Evolutionary conservation across 371 early-diverging fungal genomes (phyloP), one percentile per base, ranked within the genome.

Genomic region (Fennellomyces sp.): DNA sequence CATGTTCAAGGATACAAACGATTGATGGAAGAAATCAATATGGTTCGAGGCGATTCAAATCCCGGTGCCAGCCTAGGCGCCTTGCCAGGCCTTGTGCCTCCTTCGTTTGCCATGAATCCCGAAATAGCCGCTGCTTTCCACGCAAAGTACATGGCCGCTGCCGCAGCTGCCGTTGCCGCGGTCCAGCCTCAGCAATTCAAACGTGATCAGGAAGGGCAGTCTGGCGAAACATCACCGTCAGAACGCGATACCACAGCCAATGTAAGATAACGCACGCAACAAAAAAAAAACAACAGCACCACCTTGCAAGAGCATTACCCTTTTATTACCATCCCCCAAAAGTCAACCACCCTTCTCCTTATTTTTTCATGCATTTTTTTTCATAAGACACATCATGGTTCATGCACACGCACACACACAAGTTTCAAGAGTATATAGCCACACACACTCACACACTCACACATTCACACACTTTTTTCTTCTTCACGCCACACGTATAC

Each of bases 1-100:
- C 86, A 85, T 53, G 81, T 87, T 19, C 88, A 88, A 58, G 92
- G 90, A 27, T 94, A 94, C 72, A 89, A 89, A 65, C 81, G 91
- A 12, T 73, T 95, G 13, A 52, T 90, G 66, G 94, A 95, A 61
- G 94, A 95, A 67, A 76, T 92, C 49, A 77, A 73, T 33, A 71
- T 75, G 70, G 76, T 78, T 23, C 69, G 75, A 69, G 65, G 67
- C 8, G 81, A 81, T 57, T 74, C 75, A 2, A 70, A 66, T 42
- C 78, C 80, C 10, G 73, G 72, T 2, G 68, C 73, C 7, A 74
- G 76, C 49, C 38, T 67, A 19, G 72, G 65, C 25, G 62, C 67
- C 6, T 38, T 67, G 7, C 72, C 68, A 8, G 68, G 67, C 2
- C 53, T 72, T n/a, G 63, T 65, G 0, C 60, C 56, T 6, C 54